These are phyloP conservation scores for Seiridium cupressi DNA, from an alignment of 2,329 filamentous ascomycete genomes.

Conservation along the genomic window DNA sequence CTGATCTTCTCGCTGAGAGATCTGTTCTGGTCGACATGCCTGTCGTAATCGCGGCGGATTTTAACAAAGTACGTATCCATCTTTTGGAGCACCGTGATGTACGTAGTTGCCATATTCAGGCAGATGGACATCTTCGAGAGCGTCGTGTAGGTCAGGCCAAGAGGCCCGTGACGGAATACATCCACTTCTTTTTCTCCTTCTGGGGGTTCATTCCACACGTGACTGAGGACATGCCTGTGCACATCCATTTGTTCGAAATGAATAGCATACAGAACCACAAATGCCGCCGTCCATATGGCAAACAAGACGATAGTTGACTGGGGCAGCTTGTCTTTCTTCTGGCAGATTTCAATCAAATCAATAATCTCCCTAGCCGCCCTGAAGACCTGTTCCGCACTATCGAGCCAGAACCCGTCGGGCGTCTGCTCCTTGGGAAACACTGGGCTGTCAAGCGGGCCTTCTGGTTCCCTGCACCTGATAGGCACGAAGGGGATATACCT, in stretches of 20 bases:
- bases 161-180: constrained; percentile 37
- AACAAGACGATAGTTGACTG: constrained; percentile 69
- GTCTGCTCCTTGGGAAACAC: constrained; percentile 47
- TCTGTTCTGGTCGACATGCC: constrained; percentile 24
- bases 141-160: constrained; percentile 46
- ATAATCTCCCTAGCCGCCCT: constrained; percentile 61
- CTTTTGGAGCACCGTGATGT: constrained; percentile 50
- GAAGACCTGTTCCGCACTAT: constrained; percentile 62
- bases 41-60: constrained; percentile 47
- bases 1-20: constrained; percentile 25
- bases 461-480: constrained; percentile 45
- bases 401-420: constrained; percentile 59
- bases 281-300: constrained; percentile 64
- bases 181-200: constrained; percentile 19
- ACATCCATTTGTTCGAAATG: constrained; percentile 70
- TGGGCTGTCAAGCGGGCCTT: constrained; percentile 59
- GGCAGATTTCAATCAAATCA: constrained; percentile 61
- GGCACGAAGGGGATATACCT: constrained; percentile 61
- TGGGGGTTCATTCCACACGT: constrained; percentile 30
- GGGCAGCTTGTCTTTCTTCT: constrained; percentile 57
- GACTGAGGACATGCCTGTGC: constrained; percentile 46
- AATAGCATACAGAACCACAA: constrained; percentile 63
- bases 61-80: constrained; percentile 52
- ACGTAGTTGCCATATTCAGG: constrained; percentile 56
- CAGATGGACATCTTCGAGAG: constrained; percentile 49